phyloP scores from a whole-genome alignment of 768 basidiomycete genomes.

The Leucogyrophana mollusca region DNA sequence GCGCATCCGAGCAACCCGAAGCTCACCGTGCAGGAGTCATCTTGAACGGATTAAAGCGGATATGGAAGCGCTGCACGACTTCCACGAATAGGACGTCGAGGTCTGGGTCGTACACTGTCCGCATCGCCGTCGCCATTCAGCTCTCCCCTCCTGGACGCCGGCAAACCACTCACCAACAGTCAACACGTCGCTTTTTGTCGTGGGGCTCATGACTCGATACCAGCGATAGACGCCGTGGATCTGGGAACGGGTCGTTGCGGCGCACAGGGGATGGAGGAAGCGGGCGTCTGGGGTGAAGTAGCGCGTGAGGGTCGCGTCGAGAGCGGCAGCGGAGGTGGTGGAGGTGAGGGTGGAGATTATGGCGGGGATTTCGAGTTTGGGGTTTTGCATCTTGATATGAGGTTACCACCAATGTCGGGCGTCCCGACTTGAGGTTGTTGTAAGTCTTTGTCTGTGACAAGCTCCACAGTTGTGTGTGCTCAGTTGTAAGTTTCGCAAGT shows the following conservation, averaged over 20 bases:
- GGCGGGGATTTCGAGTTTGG: constrained; percentile 44
- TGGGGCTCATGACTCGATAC: constrained; percentile 63
- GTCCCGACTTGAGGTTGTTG: too few relatives aligned
- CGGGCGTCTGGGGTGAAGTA: constrained; percentile 56
- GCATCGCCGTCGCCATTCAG: neutral
- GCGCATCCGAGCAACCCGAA: neutral
- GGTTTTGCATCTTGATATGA: constrained; percentile 48
- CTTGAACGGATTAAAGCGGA: constrained; percentile 44
- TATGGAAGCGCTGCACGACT: constrained; percentile 50
- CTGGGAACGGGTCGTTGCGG: constrained; percentile 50
- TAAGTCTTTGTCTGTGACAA: too few relatives aligned
- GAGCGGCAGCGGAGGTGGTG: constrained; percentile 46
- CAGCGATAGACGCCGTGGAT: constrained; percentile 65
- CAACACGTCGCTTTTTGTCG: constrained; percentile 38
- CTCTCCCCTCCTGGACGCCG: neutral
- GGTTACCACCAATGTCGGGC: too few relatives aligned
- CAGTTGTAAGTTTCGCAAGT: too few relatives aligned
- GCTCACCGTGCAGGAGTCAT: constrained; percentile 47
- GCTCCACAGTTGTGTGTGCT: too few relatives aligned
- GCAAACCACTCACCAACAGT: constrained; percentile 40
- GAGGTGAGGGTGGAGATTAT: constrained; percentile 48
- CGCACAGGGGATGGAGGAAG: constrained; percentile 61
- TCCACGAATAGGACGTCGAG: constrained; percentile 48
- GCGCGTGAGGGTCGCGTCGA: constrained; percentile 43
- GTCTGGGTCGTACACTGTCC: constrained; percentile 49